Evolutionary conservation across 305 asterid genomes (phyloP), one percentile per base, ranked within the genome.

Genomic region (Coffea humblotiana): DNA sequence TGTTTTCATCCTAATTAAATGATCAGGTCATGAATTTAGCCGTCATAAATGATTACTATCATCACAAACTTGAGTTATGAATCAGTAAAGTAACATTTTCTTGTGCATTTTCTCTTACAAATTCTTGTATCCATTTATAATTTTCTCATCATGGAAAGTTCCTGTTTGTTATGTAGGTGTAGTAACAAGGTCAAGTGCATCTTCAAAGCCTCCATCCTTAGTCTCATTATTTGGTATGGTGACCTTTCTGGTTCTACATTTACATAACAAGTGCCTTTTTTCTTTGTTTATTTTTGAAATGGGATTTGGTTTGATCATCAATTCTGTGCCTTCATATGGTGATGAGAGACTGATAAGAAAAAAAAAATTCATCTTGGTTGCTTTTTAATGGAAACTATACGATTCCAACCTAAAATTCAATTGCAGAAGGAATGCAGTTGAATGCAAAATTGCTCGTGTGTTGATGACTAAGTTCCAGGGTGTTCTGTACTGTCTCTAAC

Each of bases 191-290:
- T 85, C 97, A 58, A 87, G 84, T 82, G 92, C 80, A 82, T 81
- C 91, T 54, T 87, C 95, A 66, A 94, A 84, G 87, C 97, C 91
- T 77, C 94, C 97, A 45, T 94, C 98, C 70, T 64, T 92, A 78
- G 87, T 88, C 67, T 85, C 97, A 51, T 81, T 94, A 83, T 90
- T 94, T 25, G 98, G 98, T 94, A 92, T 3, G 89, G 8, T 66
- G 23, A 40, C 73, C n/a, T 65, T 72, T 82, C 67, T 11, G 13
- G 23, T 56, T 4, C 5, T 16, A 60, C 54, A 47, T 49, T 49
- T 54, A 49, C 45, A 25, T 71, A 43, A 32, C 19, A 23, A 14
- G 35, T 45, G 21, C 18, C 68, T 81, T 7, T 7, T 64, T 40
- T 71, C 16, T 6, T 11, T 1, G 14, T 11, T 10, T 40, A 32